phyloP scores from a whole-genome alignment of 768 basidiomycete species.

The Kwoniella dejecticola region DNA sequence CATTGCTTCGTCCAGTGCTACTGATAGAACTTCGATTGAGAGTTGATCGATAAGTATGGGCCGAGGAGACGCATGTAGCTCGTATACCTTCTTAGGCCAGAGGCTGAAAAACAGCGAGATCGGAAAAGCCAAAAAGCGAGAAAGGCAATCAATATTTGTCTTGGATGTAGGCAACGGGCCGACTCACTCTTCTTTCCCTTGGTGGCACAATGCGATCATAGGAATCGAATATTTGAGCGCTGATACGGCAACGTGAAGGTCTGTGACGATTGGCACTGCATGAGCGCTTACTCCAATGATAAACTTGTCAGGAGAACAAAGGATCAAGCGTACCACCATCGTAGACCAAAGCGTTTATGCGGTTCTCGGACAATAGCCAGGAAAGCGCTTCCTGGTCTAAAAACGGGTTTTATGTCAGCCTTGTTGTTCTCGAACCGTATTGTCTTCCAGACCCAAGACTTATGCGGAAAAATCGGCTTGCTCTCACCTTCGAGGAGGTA shows the following conservation, averaged over 20 bases:
- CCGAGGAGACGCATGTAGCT: conserved; percentile 22
- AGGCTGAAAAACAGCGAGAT: conserved; percentile 14
- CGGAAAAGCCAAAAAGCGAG: background rate
- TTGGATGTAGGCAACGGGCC: background rate
- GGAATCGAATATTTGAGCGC: too few relatives aligned
- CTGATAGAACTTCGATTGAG: conserved; percentile 59
- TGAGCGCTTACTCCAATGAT: conserved; percentile 63
- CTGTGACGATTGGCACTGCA: conserved; percentile 63
- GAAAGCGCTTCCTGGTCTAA: conserved; percentile 60
- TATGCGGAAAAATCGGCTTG: conserved; percentile 32
- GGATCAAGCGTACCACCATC: conserved; percentile 59
- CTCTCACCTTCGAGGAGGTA: conserved; percentile 59
- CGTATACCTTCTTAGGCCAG: conserved; percentile 28
- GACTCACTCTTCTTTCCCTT: too few relatives aligned
- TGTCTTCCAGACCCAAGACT: too few relatives aligned
- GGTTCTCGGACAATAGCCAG: conserved; percentile 63
- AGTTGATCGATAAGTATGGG: conserved; percentile 61
- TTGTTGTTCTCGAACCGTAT: too few relatives aligned
- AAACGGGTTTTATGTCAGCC: too few relatives aligned
- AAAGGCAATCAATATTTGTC: background rate
- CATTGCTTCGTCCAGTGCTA: conserved; percentile 60
- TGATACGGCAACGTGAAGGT: too few relatives aligned
- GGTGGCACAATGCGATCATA: too few relatives aligned
- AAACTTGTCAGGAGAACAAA: conserved; percentile 56
- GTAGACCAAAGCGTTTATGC: conserved; percentile 64